A percentile compares a stretch with the other conserved stretches of the same genome.
Evolutionary conservation across 139 green algal genomes (phyloP).

Genomic region (Chlamydomonas sp.): DNA sequence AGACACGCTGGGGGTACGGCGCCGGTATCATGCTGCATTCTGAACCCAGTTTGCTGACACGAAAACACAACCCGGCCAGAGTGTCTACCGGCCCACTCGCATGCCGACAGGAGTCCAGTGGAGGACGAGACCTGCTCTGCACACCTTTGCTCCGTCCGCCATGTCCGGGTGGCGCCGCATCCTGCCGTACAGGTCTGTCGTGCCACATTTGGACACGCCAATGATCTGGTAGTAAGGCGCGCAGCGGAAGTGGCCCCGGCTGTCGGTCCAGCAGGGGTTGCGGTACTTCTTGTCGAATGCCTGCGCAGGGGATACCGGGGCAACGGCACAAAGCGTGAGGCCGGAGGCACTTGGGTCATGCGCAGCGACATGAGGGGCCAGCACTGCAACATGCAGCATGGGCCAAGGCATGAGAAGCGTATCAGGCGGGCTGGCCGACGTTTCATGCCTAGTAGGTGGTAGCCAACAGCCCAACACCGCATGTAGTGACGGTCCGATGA

Average conservation of each 20-base stretch:
- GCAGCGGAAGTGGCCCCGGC: constrained; percentile 41
- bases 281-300: constrained; percentile 34
- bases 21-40: no score
- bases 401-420: no score
- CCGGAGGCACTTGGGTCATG: not conserved
- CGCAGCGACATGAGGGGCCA: no score
- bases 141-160: constrained; percentile 55
- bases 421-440: no score
- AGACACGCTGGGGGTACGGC: no score
- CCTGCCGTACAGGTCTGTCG: constrained; percentile 64
- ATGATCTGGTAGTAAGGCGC: constrained; percentile 61
- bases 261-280: constrained; percentile 56
- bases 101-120: no score
- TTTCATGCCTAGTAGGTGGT: no score
- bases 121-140: not conserved
- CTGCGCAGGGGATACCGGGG: not conserved
- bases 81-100: no score
- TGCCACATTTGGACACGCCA: constrained; percentile 65
- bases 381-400: no score
- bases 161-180: constrained; percentile 55
- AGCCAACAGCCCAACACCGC: not conserved
- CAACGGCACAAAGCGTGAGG: not conserved
- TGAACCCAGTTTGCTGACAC: no score
- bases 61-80: no score
- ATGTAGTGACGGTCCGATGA: not conserved